phyloP scores from a whole-genome alignment of 2,329 filamentous ascomycete species.

The Coleophoma crateriformis region DNA sequence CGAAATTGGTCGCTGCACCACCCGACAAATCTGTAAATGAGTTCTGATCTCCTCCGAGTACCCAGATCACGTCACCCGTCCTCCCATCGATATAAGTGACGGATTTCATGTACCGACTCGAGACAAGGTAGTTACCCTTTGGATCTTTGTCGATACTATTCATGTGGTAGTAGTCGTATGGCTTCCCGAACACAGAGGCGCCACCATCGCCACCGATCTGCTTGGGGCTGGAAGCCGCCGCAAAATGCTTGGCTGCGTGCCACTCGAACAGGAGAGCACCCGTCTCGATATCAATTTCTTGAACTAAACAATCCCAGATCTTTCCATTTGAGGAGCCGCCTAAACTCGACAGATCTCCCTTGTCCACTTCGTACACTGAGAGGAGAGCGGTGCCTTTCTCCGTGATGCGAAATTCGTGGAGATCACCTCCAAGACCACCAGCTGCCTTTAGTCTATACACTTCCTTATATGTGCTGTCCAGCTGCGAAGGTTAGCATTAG shows the following conservation, averaged over 20 bases:
- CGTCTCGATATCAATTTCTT: slow-evolving; percentile 42
- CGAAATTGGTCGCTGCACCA: slow-evolving; percentile 35
- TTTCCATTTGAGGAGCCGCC: slow-evolving; percentile 30
- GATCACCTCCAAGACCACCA: slow-evolving; percentile 21
- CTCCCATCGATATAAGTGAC: slow-evolving; percentile 38
- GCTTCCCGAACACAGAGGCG: background rate
- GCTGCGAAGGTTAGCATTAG: slow-evolving; percentile 5
- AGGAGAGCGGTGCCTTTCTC: slow-evolving; percentile 34
- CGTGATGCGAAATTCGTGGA: slow-evolving; percentile 38
- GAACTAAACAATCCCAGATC: slow-evolving; percentile 35
- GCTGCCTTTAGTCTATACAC: slow-evolving; percentile 31
- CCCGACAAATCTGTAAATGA: slow-evolving; percentile 27
- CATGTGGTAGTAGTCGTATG: slow-evolving; percentile 7
- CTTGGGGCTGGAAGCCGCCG: background rate
- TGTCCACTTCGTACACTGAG: slow-evolving; percentile 30
- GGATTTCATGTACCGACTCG: slow-evolving; percentile 35
- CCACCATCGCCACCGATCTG: background rate
- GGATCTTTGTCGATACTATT: slow-evolving; percentile 30
- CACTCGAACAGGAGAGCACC: slow-evolving; percentile 43
- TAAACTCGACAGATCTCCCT: slow-evolving; percentile 30
- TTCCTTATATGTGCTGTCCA: slow-evolving; percentile 25
- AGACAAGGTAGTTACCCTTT: slow-evolving; percentile 38
- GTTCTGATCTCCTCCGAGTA: slow-evolving; percentile 35
- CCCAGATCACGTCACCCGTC: slow-evolving; percentile 39
- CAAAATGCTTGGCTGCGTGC: slow-evolving; percentile 21